These are phyloP conservation scores for Fusarium sp. DNA, from an alignment of 2,329 filamentous ascomycete genomes.

Conservation along the genomic window DNA sequence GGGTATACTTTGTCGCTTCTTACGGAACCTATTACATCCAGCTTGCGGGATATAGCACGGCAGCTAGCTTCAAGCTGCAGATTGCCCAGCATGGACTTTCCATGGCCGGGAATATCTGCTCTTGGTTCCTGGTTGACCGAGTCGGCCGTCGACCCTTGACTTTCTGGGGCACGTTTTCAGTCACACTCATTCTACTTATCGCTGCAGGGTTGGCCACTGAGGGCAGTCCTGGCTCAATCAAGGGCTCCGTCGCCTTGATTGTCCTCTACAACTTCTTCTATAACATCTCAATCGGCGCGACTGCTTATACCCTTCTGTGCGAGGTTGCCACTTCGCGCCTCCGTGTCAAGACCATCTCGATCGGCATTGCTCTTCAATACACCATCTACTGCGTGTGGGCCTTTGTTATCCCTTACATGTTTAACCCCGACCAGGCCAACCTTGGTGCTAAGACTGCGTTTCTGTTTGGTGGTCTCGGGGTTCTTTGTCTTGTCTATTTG, in stretches of 20 bases:
- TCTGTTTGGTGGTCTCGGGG: conserved; percentile 1
- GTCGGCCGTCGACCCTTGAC: neutral
- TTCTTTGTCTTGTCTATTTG: neutral
- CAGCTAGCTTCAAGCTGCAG: neutral
- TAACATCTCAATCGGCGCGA: neutral
- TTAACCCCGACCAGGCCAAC: conserved; percentile 18
- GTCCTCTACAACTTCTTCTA: neutral
- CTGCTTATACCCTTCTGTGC: neutral
- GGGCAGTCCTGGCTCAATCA: neutral
- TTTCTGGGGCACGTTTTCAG: neutral
- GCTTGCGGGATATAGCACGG: neutral
- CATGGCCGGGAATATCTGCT: neutral
- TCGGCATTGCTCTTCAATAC: neutral
- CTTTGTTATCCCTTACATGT: conserved; percentile 19
- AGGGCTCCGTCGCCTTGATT: neutral
- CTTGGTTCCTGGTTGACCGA: neutral
- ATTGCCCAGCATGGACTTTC: neutral
- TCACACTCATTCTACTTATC: neutral
- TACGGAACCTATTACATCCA: neutral
- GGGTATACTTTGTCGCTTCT: neutral
- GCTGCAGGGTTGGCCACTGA: neutral
- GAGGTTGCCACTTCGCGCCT: neutral
- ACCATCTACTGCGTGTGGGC: neutral
- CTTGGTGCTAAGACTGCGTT: conserved; percentile 9
- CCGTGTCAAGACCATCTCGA: neutral